phyloP scores from a whole-genome alignment of 768 basidiomycete genomes.

The Pulveroboletus ravenelii region DNA sequence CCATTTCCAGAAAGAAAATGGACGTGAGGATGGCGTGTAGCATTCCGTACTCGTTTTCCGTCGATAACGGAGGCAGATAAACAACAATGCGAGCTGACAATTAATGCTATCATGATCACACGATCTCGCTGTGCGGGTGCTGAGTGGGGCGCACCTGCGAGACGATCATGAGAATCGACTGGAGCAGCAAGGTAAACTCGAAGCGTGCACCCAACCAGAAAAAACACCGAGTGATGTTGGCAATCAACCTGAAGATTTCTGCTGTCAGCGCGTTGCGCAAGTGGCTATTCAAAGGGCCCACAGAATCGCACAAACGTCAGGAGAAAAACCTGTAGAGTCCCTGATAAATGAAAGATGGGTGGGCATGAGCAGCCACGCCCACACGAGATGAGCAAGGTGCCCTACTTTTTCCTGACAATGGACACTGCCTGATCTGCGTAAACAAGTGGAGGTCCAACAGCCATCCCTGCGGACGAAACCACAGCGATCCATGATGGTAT shows the following conservation, averaged over 20 bases:
- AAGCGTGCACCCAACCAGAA: constrained; percentile 84
- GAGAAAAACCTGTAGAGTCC: constrained; percentile 81
- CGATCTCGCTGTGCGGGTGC: constrained; percentile 7
- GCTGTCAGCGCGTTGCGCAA: constrained; percentile 5
- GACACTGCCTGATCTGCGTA: constrained; percentile 80
- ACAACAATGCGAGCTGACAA: constrained; percentile 65
- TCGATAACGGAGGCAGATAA: constrained; percentile 75
- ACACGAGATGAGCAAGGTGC: constrained; percentile 5
- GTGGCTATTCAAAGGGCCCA: constrained; percentile 29
- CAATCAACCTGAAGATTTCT: constrained; percentile 50
- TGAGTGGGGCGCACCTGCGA: constrained; percentile 54
- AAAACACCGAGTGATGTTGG: constrained; percentile 86
- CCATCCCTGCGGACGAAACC: constrained; percentile 74
- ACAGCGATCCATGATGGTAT: constrained; percentile 62
- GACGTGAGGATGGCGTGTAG: constrained; percentile 56
- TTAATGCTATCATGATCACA: constrained; percentile 18
- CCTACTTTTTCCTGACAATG: constrained; percentile 72
- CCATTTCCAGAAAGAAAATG: constrained; percentile 86
- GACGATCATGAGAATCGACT: constrained; percentile 80
- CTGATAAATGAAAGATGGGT: constrained; percentile 34
- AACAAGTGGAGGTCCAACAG: constrained; percentile 77
- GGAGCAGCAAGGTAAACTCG: constrained; percentile 71
- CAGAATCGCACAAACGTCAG: constrained; percentile 83
- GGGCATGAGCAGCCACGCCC: constrained; percentile 2
- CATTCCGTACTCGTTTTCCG: constrained; percentile 57